Evolutionary conservation across 305 asterid genomes (phyloP).

Genomic region (Rubia tinctorum): DNA sequence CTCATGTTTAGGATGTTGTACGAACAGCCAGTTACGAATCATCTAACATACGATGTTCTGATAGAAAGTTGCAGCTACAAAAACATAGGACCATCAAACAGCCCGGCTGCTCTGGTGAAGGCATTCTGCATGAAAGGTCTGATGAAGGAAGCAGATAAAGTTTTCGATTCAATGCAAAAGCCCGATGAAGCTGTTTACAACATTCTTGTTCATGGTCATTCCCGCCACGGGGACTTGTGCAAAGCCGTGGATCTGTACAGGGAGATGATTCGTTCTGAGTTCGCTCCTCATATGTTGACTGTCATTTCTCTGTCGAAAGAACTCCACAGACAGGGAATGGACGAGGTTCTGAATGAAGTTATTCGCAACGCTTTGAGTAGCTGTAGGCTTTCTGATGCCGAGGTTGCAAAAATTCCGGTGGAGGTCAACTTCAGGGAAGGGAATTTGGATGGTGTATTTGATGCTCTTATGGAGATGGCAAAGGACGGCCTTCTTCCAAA

Average conservation of each 20-base stretch:
- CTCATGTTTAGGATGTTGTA: slow-evolving; percentile 65
- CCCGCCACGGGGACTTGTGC: slow-evolving; percentile 50
- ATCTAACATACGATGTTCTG: slow-evolving; percentile 58
- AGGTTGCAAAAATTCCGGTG: slow-evolving; percentile 59
- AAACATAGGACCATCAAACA: slow-evolving; percentile 42
- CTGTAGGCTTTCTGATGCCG: slow-evolving; percentile 65
- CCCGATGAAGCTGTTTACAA: slow-evolving; percentile 66
- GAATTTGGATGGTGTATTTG: slow-evolving; percentile 73
- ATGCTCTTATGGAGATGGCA: slow-evolving; percentile 65
- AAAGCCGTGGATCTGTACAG: slow-evolving; percentile 54
- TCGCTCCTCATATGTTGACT: slow-evolving; percentile 62
- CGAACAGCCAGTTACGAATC: slow-evolving; percentile 57
- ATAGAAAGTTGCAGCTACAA: slow-evolving; percentile 64
- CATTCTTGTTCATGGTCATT: slow-evolving; percentile 75
- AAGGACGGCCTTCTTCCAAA: slow-evolving; percentile 87
- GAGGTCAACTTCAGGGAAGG: slow-evolving; percentile 79
- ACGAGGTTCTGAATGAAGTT: slow-evolving; percentile 48
- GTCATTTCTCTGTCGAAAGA: slow-evolving; percentile 59
- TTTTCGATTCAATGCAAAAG: slow-evolving; percentile 52
- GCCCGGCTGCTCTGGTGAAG: slow-evolving; percentile 56
- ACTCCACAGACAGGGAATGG: slow-evolving; percentile 58
- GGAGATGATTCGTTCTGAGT: slow-evolving; percentile 50
- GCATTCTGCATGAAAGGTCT: slow-evolving; percentile 92
- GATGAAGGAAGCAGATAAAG: slow-evolving; percentile 74
- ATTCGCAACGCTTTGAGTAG: slow-evolving; percentile 49